Evolutionary conservation across 106 monocot species (phyloP), one percentile per base, ranked within the genome.

Genomic region (Chionographis japonica): DNA sequence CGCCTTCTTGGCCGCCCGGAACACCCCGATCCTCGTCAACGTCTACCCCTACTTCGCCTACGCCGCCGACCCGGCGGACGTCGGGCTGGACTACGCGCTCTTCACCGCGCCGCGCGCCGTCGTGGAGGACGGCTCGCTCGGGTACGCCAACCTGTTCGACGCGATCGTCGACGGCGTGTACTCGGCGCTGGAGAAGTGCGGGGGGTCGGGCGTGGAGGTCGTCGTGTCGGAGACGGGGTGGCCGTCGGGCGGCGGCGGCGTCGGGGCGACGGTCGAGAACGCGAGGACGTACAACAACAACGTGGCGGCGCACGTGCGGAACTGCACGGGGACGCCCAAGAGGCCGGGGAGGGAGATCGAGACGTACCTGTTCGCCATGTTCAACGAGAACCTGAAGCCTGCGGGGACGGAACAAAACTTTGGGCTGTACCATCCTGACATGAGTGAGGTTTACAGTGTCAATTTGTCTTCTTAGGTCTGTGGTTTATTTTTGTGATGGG

Each of bases 331-430:
- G 38, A 72, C 72, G n/a, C 72, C 72, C 2, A 72, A 62, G 52
- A 72, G n/a, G 13, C 72, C 62, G 1, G 61, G 61, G 16, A 46
- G 9, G 9, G 56, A 18, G 14, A 14, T 62, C 2, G 72, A 72
- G 60, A 62, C 72, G 15, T 72, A 62, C 61, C 10, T 72, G 6
- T 72, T 72, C 17, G 62, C 61, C 4, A 72, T 72, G 62, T 72
- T 72, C 18, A 72, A 72, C 52, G 72, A 72, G 61, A 62, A 72
- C 41, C 14, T 52, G 72, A 72, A 72, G 72, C 37, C 51, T 12
- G 15, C 15, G 3, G 61, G 39, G 11, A 17, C 16, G 15, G 72
- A 72, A 16, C 10, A 72, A 4, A 20, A 72, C 52, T 72, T 60
- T 5, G 60, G 72, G 4, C 62, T 72, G 36, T 72, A 50, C 52